Evolutionary conservation across 2,329 filamentous ascomycete genomes (phyloP).

Genomic region (Apiospora aurea): DNA sequence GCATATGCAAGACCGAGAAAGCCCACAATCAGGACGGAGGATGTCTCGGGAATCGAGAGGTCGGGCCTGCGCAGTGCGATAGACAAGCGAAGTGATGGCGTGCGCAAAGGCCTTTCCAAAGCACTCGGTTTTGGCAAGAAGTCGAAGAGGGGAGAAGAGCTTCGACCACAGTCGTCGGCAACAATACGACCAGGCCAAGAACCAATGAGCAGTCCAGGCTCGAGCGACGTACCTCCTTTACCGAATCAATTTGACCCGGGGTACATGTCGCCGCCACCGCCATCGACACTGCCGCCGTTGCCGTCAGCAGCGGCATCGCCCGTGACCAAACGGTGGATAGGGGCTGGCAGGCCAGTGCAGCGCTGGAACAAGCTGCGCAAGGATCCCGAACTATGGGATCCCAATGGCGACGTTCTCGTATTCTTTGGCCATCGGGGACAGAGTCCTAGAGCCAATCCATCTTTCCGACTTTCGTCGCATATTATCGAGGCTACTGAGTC

Average conservation of each 20-base stretch:
- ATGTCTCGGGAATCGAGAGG: slow-evolving; percentile 62
- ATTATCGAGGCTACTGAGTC: slow-evolving; percentile 66
- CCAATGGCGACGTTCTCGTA: slow-evolving; percentile 65
- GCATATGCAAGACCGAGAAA: slow-evolving; percentile 52
- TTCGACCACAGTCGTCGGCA: slow-evolving; percentile 47
- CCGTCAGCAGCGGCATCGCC: slow-evolving; percentile 42
- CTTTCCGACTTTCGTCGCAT: slow-evolving; percentile 64
- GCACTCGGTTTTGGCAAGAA: slow-evolving; percentile 61
- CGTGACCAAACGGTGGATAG: slow-evolving; percentile 61
- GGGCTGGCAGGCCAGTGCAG: slow-evolving; percentile 55
- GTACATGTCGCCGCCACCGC: slow-evolving; percentile 49
- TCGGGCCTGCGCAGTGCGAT: slow-evolving; percentile 59
- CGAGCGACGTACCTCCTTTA: slow-evolving; percentile 35
- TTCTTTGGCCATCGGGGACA: slow-evolving; percentile 58
- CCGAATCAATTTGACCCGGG: slow-evolving; percentile 34
- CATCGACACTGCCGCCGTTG: slow-evolving; percentile 51
- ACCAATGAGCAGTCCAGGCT: slow-evolving; percentile 33
- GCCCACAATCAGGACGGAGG: slow-evolving; percentile 55
- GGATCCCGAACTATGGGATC: slow-evolving; percentile 68
- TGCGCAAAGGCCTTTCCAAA: slow-evolving; percentile 60
- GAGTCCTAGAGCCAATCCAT: slow-evolving; percentile 54
- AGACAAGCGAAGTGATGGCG: slow-evolving; percentile 63
- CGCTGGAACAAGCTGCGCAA: slow-evolving; percentile 65
- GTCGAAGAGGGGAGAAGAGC: slow-evolving; percentile 42
- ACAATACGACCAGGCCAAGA: slow-evolving; percentile 44